Evolutionary conservation across 2,329 filamentous ascomycete species (phyloP).

Genomic region (Sporothrix humicola): DNA sequence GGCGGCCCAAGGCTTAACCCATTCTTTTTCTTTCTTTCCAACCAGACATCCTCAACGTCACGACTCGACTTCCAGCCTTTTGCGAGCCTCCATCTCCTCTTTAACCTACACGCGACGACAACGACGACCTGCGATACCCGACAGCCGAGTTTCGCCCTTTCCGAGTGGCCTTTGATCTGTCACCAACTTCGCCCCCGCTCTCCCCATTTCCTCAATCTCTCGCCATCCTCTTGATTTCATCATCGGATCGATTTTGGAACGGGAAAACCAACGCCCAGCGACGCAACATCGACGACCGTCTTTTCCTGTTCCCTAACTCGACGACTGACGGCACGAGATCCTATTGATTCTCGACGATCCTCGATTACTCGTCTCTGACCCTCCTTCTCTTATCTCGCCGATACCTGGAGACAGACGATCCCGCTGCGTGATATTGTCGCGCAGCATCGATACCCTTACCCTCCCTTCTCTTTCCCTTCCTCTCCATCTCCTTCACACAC

Average conservation of each 20-base stretch:
- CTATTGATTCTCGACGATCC: not conserved
- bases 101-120: not conserved
- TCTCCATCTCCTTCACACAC: not conserved
- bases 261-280: not conserved
- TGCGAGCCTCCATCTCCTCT: not conserved
- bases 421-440: conserved; percentile 19
- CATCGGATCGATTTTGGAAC: conserved; percentile 16
- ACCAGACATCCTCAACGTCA: conserved; percentile 8
- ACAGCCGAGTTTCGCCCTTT: conserved; percentile 1
- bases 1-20: conserved; percentile 25
- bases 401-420: not conserved
- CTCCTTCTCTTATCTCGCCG: not conserved
- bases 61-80: not conserved
- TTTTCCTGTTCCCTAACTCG: not conserved
- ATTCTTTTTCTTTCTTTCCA: not conserved
- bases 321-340: not conserved
- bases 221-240: no score
- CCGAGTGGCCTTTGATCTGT: conserved; percentile 10
- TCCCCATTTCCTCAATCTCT: not conserved
- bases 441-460: not conserved
- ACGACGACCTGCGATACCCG: not conserved
- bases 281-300: not conserved
- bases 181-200: not conserved
- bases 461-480: not conserved
- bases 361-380: not conserved